phyloP scores from a whole-genome alignment of 768 basidiomycete genomes.

The Calocera viscosa region DNA sequence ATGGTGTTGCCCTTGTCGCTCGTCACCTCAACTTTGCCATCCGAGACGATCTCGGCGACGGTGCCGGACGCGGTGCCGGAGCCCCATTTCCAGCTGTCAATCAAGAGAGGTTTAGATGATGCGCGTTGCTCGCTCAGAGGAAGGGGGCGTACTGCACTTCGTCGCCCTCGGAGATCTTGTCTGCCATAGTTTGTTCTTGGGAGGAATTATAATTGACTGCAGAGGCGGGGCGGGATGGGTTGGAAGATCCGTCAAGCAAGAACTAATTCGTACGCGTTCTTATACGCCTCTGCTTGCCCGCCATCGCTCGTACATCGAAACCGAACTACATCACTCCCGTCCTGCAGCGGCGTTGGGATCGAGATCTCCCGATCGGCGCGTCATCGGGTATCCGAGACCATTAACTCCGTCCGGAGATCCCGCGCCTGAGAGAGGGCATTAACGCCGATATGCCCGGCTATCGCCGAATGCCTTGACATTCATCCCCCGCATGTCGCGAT shows the following conservation, averaged over 20 bases:
- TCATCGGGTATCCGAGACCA: too few relatives aligned
- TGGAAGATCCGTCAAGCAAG: not conserved
- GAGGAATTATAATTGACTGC: not conserved
- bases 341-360: too few relatives aligned
- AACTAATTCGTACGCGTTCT: not conserved
- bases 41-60: constrained; percentile 33
- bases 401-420: too few relatives aligned
- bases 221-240: not conserved
- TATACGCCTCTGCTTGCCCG: too few relatives aligned
- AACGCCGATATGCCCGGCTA: too few relatives aligned
- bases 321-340: too few relatives aligned
- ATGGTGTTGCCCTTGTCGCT: constrained; percentile 40
- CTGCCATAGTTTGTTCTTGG: constrained; percentile 19
- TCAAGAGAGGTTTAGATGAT: not conserved
- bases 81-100: constrained; percentile 32
- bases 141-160: constrained; percentile 27
- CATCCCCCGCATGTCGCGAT: too few relatives aligned
- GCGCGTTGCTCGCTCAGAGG: not conserved
- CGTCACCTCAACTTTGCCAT: constrained; percentile 35
- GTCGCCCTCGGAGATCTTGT: constrained; percentile 27
- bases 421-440: too few relatives aligned
- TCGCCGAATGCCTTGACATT: too few relatives aligned
- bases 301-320: too few relatives aligned
- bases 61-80: constrained; percentile 26
- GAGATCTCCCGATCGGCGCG: too few relatives aligned